Conservation (phyloP, 2,329 filamentous ascomycete species). For the Allantophomopsis lycopodina region DNA sequence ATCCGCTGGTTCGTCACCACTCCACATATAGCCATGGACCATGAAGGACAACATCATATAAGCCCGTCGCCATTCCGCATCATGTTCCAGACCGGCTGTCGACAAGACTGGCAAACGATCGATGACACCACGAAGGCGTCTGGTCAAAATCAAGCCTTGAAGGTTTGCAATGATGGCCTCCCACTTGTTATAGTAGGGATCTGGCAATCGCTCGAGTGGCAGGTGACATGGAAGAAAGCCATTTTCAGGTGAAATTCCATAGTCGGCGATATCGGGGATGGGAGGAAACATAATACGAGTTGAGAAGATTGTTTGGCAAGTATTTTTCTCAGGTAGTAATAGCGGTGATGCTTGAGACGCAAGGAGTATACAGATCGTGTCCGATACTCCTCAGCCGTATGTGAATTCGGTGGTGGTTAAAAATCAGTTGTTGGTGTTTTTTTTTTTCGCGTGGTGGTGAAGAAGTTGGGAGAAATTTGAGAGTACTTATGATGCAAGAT, state of each 20-base stretch:
- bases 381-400: constrained; percentile 53
- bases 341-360: constrained; percentile 36
- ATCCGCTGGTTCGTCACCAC: constrained; percentile 71
- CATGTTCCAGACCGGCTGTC: constrained; percentile 66
- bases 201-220: constrained; percentile 68
- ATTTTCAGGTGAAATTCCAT: constrained; percentile 63
- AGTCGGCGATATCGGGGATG: constrained; percentile 55
- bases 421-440: background rate
- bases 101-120: constrained; percentile 74
- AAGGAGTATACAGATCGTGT: constrained; percentile 47
- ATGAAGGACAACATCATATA: constrained; percentile 87
- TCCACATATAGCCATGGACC: constrained; percentile 93
- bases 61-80: constrained; percentile 85
- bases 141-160: constrained; percentile 75
- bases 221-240: constrained; percentile 79
- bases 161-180: constrained; percentile 77
- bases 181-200: constrained; percentile 92
- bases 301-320: constrained; percentile 4
- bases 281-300: constrained; percentile 33
- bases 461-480: too few relatives aligned
- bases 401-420: constrained; percentile 13
- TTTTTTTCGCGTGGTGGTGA: background rate
- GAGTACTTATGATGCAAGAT: too few relatives aligned
- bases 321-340: constrained; percentile 6
- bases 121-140: constrained; percentile 66